Conservation (phyloP, 495 filamentous ascomycete species). For the Amorphotheca resinae region DNA sequence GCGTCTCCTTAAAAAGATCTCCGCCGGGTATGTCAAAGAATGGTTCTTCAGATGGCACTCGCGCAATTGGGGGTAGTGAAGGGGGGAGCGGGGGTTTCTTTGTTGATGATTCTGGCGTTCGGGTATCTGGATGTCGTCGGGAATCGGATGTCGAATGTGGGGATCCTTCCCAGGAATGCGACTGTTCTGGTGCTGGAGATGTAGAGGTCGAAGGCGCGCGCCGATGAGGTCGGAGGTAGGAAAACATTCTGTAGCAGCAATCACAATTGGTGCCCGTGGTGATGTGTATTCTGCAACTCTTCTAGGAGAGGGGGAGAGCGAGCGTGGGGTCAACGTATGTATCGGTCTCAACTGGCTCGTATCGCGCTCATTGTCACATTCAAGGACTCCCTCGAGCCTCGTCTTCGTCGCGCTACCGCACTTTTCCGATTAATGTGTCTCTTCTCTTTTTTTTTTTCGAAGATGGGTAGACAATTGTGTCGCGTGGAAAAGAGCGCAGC, state of each 20-base stretch:
- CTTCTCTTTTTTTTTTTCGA: no score
- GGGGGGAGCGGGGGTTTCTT: slow-evolving; percentile 21
- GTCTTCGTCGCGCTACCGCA: no score
- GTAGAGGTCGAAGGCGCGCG: slow-evolving; percentile 40
- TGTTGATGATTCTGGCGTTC: slow-evolving; percentile 1
- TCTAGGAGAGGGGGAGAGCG: no score
- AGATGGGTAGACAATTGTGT: no score
- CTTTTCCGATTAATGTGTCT: no score
- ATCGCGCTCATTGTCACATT: no score
- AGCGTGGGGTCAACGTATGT: no score
- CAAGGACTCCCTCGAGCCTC: no score
- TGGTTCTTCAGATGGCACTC: slow-evolving; percentile 29
- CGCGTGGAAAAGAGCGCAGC: no score
- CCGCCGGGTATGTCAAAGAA: neutral
- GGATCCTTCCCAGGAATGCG: slow-evolving; percentile 29
- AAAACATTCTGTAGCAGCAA: slow-evolving; percentile 29
- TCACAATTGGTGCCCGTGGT: neutral
- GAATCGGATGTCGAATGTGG: slow-evolving; percentile 19
- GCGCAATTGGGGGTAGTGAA: slow-evolving; percentile 32
- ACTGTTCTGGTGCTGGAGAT: slow-evolving; percentile 28
- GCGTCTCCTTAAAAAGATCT: slow-evolving; percentile 1
- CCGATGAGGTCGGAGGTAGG: slow-evolving; percentile 40
- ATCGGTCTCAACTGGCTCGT: no score
- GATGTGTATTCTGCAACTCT: neutral
- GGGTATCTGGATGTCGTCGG: slow-evolving; percentile 11